Evolutionary conservation across 768 basidiomycete species (phyloP), one percentile per base, ranked within the genome.

Genomic region (Trametes sanguinea): DNA sequence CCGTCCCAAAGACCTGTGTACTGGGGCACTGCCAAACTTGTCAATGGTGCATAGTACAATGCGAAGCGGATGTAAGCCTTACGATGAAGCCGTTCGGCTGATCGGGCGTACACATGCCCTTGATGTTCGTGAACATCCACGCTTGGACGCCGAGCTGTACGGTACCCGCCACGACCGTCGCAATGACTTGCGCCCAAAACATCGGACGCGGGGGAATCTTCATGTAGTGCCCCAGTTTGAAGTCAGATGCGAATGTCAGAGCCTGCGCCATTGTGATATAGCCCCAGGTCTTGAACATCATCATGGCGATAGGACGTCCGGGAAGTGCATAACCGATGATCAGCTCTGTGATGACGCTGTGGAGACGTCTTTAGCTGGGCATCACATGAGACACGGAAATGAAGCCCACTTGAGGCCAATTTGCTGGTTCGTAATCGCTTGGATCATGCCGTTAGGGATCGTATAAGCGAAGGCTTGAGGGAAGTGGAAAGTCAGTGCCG

Each of bases 371-470:
- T 40, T 13, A 30, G 11, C 17, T 13, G 27, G 27, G 7, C 11
- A 65, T 30, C 61, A 67, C 66, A 61, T 22, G 22, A 65, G 17
- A 42, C 1, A 30, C 6, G 68, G 47, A 11, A 67, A 43, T 11
- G 7, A 22, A 5, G 71, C 76, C 37, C 72, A 74, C 73, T 82
- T 83, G 9, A 83, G 71, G 68, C 80, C 88, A 57, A 91, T 79
- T 73, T 90, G 87, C 68, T 89, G 86, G 72, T 92, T 92, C 33
- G 90, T 92, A 64, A 91, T 84, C 1, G 89, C 89, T 67, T 90
- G 86, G 62, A 92, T 90, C 83, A 90, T 86, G 66, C 88, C 90
- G 57, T 88, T 84, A 10, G 93, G 92, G 51, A 95, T 83, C 61
- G 88, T 81, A 66, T 92, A 93, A 66, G 88, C 69, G 65, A 77